Base-by-base conservation (phyloP, 768 basidiomycete species). In the Pleurotus giganteus region DNA sequence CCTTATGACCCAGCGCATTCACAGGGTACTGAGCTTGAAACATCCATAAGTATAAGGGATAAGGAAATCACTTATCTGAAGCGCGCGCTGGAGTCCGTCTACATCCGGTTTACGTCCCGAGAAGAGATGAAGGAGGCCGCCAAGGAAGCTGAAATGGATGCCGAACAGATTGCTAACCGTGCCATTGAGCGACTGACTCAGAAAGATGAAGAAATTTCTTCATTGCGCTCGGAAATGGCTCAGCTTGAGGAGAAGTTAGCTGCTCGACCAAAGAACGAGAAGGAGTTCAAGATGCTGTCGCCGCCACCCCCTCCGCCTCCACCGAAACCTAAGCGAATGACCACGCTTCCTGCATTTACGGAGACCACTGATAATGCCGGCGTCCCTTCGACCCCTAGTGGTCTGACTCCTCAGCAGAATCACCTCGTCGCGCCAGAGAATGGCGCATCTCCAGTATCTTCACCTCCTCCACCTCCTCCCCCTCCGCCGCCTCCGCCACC, bases 21-120 rank as follows among this genome's bases (percentile, higher is more conserved):
- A n/a, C 62, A 94, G 89, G 75, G 75, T 42, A 68, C 68, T 2
- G 84, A 86, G 41, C 68, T 84, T 46, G 84, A 84, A 41, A 68
- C 62, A 3, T 60, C 68, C 2, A 42, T 83, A 2, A 68, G 67
- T 3, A 69, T 73, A 52, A 88, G 85, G 63, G 82, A 88, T 58
- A 93, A 91, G 64, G 89, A 94, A 54, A 76, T 88, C 29, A 60
- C 78, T 0, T 90, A 87, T 61, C 77, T 94, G 34, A 91, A 92
- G 64, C 85, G 88, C 12, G 89, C 91, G n/a, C 74, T 97, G 32
- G 91, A 94, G 67, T 88, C 89, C 5, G 88, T 95, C 4, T 91
- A 91, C 67, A 85, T 85, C 9, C 80, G 89, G n/a, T 88, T 94
- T 66, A 75, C 79, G 4, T 74, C 80, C 4, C 69, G 80, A 41